A percentile compares a stretch with the other conserved stretches of the same genome.
phyloP scores from a whole-genome alignment of 2,329 filamentous ascomycete species.

The Pseudogymnoascus sp. region DNA sequence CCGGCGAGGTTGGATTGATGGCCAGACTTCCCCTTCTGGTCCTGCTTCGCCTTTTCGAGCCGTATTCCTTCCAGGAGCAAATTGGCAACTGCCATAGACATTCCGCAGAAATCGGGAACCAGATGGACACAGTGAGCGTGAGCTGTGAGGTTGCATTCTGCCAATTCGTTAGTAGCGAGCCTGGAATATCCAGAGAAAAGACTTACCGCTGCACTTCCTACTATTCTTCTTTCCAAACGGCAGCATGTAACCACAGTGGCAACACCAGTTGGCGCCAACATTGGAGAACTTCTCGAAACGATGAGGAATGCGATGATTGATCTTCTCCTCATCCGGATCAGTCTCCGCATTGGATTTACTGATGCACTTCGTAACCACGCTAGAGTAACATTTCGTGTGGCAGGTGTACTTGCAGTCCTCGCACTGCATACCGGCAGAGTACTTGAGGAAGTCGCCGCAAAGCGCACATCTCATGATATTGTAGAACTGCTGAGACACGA shows the following conservation, averaged over 20 bases:
- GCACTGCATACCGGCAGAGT: conserved; percentile 98
- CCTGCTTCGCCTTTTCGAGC: conserved; percentile 63
- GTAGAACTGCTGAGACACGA: conserved; percentile 97
- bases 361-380: conserved; percentile 98
- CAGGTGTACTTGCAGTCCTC: conserved; percentile 99
- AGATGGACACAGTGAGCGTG: conserved; percentile 90
- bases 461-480: conserved; percentile 99
- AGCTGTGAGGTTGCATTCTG: conserved; percentile 86
- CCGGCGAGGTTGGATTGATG: conserved; percentile 24
- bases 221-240: conserved; percentile 94
- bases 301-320: conserved; percentile 98
- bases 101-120: conserved; percentile 97
- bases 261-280: conserved; percentile 98
- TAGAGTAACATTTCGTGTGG: conserved; percentile 93
- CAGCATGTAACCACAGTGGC: conserved; percentile 93
- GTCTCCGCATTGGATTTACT: conserved; percentile 98
- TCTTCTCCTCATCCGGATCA: conserved; percentile 97
- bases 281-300: conserved; percentile 96
- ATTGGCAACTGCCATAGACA: conserved; percentile 97
- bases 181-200: conserved; percentile 16
- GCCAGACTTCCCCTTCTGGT: conserved; percentile 32
- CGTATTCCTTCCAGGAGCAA: conserved; percentile 85
- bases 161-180: conserved; percentile 27
- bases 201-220: conserved; percentile 78
- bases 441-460: conserved; percentile 97